Evolutionary conservation across 208 protist genomes (phyloP), one percentile per base, ranked within the genome.

Genomic region (Phytomonas francai): DNA sequence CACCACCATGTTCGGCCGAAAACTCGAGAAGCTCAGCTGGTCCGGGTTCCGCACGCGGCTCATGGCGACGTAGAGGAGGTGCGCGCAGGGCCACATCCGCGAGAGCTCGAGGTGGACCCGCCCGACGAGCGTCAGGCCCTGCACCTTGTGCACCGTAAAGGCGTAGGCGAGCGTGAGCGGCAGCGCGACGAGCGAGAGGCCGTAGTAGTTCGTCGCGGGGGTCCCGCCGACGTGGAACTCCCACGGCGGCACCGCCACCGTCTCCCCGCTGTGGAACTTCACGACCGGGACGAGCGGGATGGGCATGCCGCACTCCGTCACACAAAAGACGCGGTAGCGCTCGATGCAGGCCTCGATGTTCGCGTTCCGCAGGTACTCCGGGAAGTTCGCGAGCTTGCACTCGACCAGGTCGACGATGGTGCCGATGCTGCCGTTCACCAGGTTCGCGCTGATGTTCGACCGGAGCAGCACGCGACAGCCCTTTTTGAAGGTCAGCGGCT

Each of bases 101-200:
- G 84, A 89, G 56, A 94, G 86, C 74, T 94, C 84, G 30, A 94
- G 83, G 73, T 94, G 89, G 63, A 94, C 89, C 36, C 86, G 89
- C 14, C 89, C 84, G 31, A 92, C 84, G 25, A 95, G 74, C 33
- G 86, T 92, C 61, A 95, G 73, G 0, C 89, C 89, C 76, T 95
- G 89, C 73, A 92, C 86, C 77, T 95, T 95, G 76, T 95, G 89
- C 73, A 95, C 89, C 9, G 89, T 95, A 74, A 95, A 95, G 74
- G 89, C 89, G 70, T 92, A 95, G 65, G 89, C 89, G n/a, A 92
- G 69, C 33, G 78, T 84, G 49, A 95, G 83, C 11, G 89, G 89
- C 9, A 94, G 63, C 30, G 84, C 78, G 12, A 94, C 86, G 30
- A 74, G 85, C 34, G 80, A 86, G 6, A 90, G 79, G 67, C 77